phyloP scores from a whole-genome alignment of 2,329 filamentous ascomycete genomes.

The Clonostachys rhizophaga region DNA sequence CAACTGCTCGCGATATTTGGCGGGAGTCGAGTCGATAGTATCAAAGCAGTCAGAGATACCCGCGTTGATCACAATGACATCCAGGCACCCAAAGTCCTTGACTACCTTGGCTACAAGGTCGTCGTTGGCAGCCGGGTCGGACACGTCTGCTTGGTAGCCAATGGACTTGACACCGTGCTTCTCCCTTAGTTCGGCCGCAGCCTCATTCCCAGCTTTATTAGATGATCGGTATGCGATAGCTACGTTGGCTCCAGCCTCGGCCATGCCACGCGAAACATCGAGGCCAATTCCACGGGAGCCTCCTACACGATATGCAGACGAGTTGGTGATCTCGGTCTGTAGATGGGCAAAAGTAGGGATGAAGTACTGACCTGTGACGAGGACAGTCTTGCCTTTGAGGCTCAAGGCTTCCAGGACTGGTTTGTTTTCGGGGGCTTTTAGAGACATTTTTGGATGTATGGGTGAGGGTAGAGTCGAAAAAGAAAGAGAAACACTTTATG shows the following conservation, averaged over 20 bases:
- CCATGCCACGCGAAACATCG: conserved; percentile 9
- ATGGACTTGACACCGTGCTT: conserved; percentile 27
- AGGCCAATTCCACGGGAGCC: conserved; percentile 47
- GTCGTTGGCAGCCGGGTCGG: conserved; percentile 17
- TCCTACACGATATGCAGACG: conserved; percentile 12
- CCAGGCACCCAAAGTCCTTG: conserved; percentile 28
- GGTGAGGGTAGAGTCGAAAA: no score
- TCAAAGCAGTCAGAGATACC: conserved; percentile 28
- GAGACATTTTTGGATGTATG: no score
- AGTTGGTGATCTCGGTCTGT: no score
- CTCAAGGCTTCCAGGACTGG: no score
- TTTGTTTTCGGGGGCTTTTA: no score
- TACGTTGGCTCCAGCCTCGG: conserved; percentile 12
- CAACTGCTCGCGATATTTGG: conserved; percentile 7
- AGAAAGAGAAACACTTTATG: no score
- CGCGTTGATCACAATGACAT: conserved; percentile 35
- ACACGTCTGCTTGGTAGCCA: conserved; percentile 30
- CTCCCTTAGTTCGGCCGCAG: conserved; percentile 19
- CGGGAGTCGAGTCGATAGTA: conserved; percentile 22
- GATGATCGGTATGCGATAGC: conserved; percentile 16
- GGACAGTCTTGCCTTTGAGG: no score
- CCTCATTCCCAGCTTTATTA: neutral
- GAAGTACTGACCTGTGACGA: no score
- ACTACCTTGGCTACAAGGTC: conserved; percentile 16
- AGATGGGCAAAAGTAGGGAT: no score